phyloP scores from a whole-genome alignment of 208 protist genomes.

The Leishmania mexicana region DNA sequence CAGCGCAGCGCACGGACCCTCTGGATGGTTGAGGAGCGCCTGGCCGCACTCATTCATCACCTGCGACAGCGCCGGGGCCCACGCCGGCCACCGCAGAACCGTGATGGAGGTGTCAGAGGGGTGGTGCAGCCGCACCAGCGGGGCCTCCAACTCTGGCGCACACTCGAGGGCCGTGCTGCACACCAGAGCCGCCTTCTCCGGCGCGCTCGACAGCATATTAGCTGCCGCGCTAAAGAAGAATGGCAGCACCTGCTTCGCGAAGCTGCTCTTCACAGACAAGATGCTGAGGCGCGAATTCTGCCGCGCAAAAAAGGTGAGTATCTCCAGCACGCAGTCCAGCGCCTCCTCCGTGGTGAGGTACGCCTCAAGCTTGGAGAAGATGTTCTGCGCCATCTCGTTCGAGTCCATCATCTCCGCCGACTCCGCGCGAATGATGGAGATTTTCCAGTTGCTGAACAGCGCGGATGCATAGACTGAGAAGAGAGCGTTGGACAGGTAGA shows the following conservation, averaged over 20 bases:
- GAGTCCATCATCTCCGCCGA: slow-evolving; percentile 33
- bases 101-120: slow-evolving; percentile 58
- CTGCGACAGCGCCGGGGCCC: slow-evolving; percentile 52
- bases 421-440: slow-evolving; percentile 43
- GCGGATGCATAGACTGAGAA: slow-evolving; percentile 76
- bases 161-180: slow-evolving; percentile 69
- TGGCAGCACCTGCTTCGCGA: slow-evolving; percentile 61
- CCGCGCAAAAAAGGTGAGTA: slow-evolving; percentile 67
- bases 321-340: slow-evolving; percentile 79
- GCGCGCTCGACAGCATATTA: slow-evolving; percentile 24
- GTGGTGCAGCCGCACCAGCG: slow-evolving; percentile 38
- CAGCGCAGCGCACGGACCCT: slow-evolving; percentile 29
- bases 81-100: slow-evolving; percentile 53
- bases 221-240: slow-evolving; percentile 63
- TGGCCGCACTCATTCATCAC: slow-evolving; percentile 51
- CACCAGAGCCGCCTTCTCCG: slow-evolving; percentile 48
- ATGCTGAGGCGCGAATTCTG: slow-evolving; percentile 56
- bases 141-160: slow-evolving; percentile 35
- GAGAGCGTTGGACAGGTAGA: slow-evolving; percentile 66
- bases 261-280: slow-evolving; percentile 42
- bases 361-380: slow-evolving; percentile 48
- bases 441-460: slow-evolving; percentile 80
- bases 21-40: slow-evolving; percentile 46
- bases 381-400: slow-evolving; percentile 25
- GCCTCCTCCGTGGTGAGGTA: slow-evolving; percentile 58